phyloP scores from a whole-genome alignment of 2,329 filamentous ascomycete genomes.

The Colletotrichum sp. region DNA sequence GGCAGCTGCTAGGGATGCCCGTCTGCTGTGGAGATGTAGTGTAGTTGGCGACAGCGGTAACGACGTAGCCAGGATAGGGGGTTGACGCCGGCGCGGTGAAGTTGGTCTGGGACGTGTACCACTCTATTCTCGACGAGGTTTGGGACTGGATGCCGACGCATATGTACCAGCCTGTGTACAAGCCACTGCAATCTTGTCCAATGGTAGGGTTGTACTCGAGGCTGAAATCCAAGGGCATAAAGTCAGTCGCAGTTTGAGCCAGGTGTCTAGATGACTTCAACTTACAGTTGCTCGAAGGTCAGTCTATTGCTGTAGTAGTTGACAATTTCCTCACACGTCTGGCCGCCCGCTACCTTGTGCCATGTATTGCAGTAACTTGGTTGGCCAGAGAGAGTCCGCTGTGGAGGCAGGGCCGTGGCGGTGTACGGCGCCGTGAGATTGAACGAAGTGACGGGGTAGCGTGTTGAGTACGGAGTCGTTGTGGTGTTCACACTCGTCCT shows the following conservation, averaged over 20 bases:
- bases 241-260: neutral
- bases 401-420: neutral
- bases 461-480: conserved; percentile 2
- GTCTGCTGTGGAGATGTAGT: conserved; percentile 1
- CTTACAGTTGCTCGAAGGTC: neutral
- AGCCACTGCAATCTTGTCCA: conserved; percentile 15
- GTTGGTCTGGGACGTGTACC: neutral
- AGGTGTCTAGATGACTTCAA: neutral
- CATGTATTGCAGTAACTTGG: neutral
- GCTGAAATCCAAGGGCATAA: neutral
- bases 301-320: neutral
- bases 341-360: neutral
- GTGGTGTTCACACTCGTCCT: neutral
- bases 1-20: conserved; percentile 14
- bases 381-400: neutral
- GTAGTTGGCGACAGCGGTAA: conserved; percentile 4
- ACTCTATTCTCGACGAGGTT: neutral
- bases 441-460: neutral
- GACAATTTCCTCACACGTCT: neutral
- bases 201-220: conserved; percentile 19
- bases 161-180: neutral
- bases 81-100: neutral
- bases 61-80: neutral
- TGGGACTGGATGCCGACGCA: neutral
- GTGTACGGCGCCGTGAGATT: conserved; percentile 3